Evolutionary conservation across 352 stramenopile genomes (phyloP).

Genomic region (Pythium grandisporangium): DNA sequence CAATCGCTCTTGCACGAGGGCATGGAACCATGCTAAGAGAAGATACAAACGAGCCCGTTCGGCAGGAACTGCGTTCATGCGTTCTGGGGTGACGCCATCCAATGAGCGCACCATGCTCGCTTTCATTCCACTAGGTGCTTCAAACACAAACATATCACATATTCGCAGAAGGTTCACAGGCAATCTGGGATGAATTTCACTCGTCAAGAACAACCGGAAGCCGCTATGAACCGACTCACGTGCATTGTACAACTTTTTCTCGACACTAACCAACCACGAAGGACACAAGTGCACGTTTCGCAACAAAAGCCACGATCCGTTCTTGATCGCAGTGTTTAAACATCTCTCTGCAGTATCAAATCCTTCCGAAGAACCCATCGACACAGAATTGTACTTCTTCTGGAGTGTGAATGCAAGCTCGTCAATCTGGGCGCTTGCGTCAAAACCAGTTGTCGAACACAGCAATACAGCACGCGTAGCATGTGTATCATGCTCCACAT

Average conservation of each 20-base stretch:
- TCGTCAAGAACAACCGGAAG: conserved; percentile 96
- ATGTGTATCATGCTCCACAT: conserved; percentile 89
- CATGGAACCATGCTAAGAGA: conserved; percentile 97
- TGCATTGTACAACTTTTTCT: conserved; percentile 95
- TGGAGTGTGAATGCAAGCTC: conserved; percentile 84
- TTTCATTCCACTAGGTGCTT: conserved; percentile 97
- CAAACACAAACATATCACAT: conserved; percentile 97
- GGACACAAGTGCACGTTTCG: conserved; percentile 99
- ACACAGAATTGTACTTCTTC: conserved; percentile 94
- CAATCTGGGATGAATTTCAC: conserved; percentile 95
- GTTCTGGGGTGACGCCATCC: conserved; percentile 84
- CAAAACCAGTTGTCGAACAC: conserved; percentile 96
- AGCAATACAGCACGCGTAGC: conserved; percentile 92
- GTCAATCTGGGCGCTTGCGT: conserved; percentile 96
- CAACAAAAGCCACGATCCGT: conserved; percentile 97
- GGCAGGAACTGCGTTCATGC: conserved; percentile 84
- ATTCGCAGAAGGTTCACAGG: conserved; percentile 95
- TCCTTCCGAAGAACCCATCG: conserved; percentile 97
- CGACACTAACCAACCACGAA: conserved; percentile 95
- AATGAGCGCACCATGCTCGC: conserved; percentile 95
- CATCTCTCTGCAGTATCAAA: conserved; percentile 94
- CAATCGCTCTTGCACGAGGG: conserved; percentile 96
- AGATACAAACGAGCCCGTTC: conserved; percentile 93
- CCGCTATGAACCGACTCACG: conserved; percentile 58
- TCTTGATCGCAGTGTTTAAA: conserved; percentile 92